Conservation (phyloP, 495 filamentous ascomycete species). For the Bathelium albidoporum region DNA sequence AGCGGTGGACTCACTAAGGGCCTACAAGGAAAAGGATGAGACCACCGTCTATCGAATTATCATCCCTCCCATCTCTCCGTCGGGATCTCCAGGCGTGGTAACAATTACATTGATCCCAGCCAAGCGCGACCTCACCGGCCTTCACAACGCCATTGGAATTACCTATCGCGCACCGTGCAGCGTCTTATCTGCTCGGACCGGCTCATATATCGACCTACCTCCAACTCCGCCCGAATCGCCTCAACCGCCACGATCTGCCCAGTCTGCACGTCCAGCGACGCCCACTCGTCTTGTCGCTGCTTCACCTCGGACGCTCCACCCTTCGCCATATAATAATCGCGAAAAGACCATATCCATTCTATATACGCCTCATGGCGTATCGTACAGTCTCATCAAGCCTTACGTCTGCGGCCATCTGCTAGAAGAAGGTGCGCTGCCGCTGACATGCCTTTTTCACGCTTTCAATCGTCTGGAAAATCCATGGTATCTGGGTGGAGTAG, state of each 20-base stretch:
- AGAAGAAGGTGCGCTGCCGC: constrained; percentile 46
- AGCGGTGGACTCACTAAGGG: constrained; percentile 42
- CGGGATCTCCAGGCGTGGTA: constrained; percentile 47
- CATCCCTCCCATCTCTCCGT: constrained; percentile 37
- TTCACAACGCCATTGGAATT: constrained; percentile 60
- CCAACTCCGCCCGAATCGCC: constrained; percentile 23
- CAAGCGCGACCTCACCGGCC: constrained; percentile 46
- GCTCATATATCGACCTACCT: constrained; percentile 23
- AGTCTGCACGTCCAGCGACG: background rate
- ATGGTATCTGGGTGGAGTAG: constrained; percentile 56
- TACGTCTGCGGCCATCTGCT: constrained; percentile 48
- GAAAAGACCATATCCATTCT: constrained; percentile 43
- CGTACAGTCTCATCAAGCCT: constrained; percentile 36
- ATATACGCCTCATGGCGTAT: constrained; percentile 52
- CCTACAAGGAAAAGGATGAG: constrained; percentile 32
- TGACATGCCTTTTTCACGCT: constrained; percentile 54
- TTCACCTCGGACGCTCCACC: background rate
- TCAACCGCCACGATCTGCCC: background rate
- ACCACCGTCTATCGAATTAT: constrained; percentile 39
- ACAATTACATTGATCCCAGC: constrained; percentile 55
- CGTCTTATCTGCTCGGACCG: constrained; percentile 21
- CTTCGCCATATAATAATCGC: constrained; percentile 18
- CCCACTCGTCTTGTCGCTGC: constrained; percentile 8
- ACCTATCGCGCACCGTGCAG: constrained; percentile 51
- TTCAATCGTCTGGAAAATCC: constrained; percentile 50